phyloP scores from a whole-genome alignment of 371 early-diverging fungal genomes.

The Chytridium lagenaria region DNA sequence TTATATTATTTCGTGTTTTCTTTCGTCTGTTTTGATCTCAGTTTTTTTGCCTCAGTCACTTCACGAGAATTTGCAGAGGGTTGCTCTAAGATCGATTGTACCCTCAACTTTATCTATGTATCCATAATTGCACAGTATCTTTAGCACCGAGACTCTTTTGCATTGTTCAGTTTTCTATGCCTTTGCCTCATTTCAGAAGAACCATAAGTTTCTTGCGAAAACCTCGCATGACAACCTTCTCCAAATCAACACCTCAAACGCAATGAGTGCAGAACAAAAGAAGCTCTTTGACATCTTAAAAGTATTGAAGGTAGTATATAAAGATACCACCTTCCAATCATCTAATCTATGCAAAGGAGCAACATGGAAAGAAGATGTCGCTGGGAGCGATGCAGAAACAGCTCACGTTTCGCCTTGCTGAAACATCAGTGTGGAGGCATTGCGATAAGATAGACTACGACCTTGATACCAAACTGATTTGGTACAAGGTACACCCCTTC shows the following conservation, averaged over 20 bases:
- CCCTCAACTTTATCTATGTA: too few relatives aligned
- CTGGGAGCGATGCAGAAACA: not conserved
- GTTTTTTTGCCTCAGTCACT: too few relatives aligned
- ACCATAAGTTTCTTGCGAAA: too few relatives aligned
- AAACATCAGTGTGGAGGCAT: constrained; percentile 24
- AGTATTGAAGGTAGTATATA: not conserved
- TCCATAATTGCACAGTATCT: too few relatives aligned
- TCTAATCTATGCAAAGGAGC: not conserved
- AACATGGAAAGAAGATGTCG: not conserved
- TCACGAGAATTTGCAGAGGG: too few relatives aligned
- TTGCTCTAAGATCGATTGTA: too few relatives aligned
- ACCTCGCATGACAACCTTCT: too few relatives aligned
- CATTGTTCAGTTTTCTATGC: too few relatives aligned
- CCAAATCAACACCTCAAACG: too few relatives aligned
- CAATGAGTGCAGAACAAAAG: not conserved
- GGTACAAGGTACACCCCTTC: constrained; percentile 35
- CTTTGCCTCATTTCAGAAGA: too few relatives aligned
- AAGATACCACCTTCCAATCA: not conserved
- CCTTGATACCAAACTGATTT: constrained; percentile 21
- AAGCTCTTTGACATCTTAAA: constrained; percentile 8
- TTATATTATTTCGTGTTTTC: not conserved
- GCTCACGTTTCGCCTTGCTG: not conserved
- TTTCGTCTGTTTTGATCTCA: not conserved
- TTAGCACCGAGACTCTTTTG: too few relatives aligned
- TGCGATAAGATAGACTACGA: constrained; percentile 36